Percentiles rank a stretch among this genome's conserved stretches.
phyloP scores from a whole-genome alignment of 768 basidiomycete genomes.

The Coprinellus aureogranulatus region DNA sequence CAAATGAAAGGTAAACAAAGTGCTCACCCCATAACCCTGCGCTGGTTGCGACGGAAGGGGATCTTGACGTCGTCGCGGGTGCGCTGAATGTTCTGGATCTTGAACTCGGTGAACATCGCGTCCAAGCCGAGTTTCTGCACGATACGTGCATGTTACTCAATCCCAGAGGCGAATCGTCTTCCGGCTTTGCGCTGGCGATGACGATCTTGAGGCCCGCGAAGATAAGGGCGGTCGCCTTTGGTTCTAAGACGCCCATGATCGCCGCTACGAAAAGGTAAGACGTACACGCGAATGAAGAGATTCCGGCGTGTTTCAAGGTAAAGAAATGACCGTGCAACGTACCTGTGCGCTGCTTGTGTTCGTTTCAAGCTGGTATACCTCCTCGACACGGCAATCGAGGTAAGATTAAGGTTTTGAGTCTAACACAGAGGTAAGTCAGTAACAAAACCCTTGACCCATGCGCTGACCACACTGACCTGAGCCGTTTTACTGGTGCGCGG shows the following conservation, averaged over 20 bases:
- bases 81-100: constrained; percentile 99
- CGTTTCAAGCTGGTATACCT: too few relatives aligned
- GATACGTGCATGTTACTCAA: constrained; percentile 99
- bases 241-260: constrained; percentile 99
- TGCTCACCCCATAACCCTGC: too few relatives aligned
- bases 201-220: constrained; percentile 99
- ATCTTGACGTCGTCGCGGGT: constrained; percentile 99
- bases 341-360: too few relatives aligned
- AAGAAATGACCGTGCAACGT: constrained; percentile 51
- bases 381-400: too few relatives aligned
- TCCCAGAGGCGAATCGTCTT: constrained; percentile 94
- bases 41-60: too few relatives aligned
- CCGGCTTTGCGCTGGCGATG: constrained; percentile 98
- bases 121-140: constrained; percentile 99
- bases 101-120: constrained; percentile 98
- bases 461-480: too few relatives aligned
- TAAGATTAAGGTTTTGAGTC: too few relatives aligned
- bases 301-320: constrained; percentile 53
- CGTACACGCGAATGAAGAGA: constrained; percentile 57
- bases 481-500: too few relatives aligned
- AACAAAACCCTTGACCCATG: too few relatives aligned
- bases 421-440: too few relatives aligned
- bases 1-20: too few relatives aligned
- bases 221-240: constrained; percentile 98
- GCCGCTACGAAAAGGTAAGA: constrained; percentile 98